A percentile compares a stretch with the other conserved stretches of the same genome.
Conservation (phyloP, 106 monocot species). For the Chionographis japonica region DNA sequence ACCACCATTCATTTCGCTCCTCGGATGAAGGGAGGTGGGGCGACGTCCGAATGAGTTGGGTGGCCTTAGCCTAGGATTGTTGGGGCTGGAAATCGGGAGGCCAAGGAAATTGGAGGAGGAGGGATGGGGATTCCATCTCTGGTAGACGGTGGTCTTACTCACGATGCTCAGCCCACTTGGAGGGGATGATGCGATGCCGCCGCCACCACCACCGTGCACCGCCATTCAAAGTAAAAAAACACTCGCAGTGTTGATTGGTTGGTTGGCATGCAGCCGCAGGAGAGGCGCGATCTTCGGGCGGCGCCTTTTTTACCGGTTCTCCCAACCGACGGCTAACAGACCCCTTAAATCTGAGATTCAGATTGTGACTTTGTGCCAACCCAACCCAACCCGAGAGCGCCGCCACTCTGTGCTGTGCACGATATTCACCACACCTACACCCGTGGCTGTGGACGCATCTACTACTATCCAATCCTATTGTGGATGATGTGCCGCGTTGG, state of each 20-base stretch:
- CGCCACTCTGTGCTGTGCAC: too few relatives aligned
- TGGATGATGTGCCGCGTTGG: neutral
- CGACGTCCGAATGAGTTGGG: neutral
- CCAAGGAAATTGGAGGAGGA: slow-evolving; percentile 5
- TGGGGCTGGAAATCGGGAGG: slow-evolving; percentile 5
- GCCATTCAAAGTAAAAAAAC: too few relatives aligned
- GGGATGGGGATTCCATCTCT: neutral
- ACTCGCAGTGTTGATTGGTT: too few relatives aligned
- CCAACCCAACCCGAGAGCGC: too few relatives aligned
- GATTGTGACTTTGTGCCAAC: too few relatives aligned
- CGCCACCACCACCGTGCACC: too few relatives aligned
- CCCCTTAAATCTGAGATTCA: too few relatives aligned
- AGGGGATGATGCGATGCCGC: neutral
- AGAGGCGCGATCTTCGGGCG: too few relatives aligned
- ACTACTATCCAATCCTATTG: neutral
- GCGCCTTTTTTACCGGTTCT: too few relatives aligned
- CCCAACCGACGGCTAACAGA: too few relatives aligned
- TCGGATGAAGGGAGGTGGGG: neutral
- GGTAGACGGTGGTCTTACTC: neutral
- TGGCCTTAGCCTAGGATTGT: neutral
- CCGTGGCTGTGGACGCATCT: neutral
- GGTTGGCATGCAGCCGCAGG: too few relatives aligned
- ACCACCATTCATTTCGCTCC: neutral
- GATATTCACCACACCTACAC: too few relatives aligned
- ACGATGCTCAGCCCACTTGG: neutral